phyloP scores from a whole-genome alignment of 768 basidiomycete genomes.

The Mrakia blollopis region DNA sequence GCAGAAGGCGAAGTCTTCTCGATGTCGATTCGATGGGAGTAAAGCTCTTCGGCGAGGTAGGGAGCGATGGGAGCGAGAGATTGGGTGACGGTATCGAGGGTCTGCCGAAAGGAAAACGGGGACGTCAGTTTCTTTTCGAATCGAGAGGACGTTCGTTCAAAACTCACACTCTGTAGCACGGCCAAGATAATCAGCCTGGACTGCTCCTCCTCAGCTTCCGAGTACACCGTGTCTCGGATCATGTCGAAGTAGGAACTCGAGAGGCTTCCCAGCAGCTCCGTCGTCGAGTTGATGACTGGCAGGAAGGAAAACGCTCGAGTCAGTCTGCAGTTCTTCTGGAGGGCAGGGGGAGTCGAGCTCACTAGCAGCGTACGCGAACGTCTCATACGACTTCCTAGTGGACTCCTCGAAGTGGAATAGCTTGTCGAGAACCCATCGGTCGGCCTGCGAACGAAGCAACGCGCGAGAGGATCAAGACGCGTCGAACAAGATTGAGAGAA shows the following conservation, averaged over 20 bases:
- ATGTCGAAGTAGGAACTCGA: slow-evolving; percentile 90
- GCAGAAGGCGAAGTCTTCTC: slow-evolving; percentile 51
- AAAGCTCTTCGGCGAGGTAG: slow-evolving; percentile 82
- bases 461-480: slow-evolving; percentile 18
- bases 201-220: slow-evolving; percentile 52
- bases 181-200: slow-evolving; percentile 64
- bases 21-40: slow-evolving; percentile 46
- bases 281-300: slow-evolving; percentile 53
- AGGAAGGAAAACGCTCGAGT: neutral
- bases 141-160: neutral
- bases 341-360: neutral
- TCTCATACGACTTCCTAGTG: slow-evolving; percentile 63
- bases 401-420: slow-evolving; percentile 64
- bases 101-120: slow-evolving; percentile 46
- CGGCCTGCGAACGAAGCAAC: slow-evolving; percentile 53
- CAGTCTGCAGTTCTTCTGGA: neutral
- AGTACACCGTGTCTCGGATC: slow-evolving; percentile 84
- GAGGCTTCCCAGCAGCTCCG: slow-evolving; percentile 64
- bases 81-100: slow-evolving; percentile 60
- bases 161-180: slow-evolving; percentile 62
- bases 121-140: neutral
- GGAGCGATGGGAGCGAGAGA: slow-evolving; percentile 82
- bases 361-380: slow-evolving; percentile 82
- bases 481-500: neutral
- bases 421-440: slow-evolving; percentile 81